A percentile compares a stretch with the other conserved stretches of the same genome.
Conservation (phyloP, 2,329 filamentous ascomycete genomes). For the Sporothrix luriei region DNA sequence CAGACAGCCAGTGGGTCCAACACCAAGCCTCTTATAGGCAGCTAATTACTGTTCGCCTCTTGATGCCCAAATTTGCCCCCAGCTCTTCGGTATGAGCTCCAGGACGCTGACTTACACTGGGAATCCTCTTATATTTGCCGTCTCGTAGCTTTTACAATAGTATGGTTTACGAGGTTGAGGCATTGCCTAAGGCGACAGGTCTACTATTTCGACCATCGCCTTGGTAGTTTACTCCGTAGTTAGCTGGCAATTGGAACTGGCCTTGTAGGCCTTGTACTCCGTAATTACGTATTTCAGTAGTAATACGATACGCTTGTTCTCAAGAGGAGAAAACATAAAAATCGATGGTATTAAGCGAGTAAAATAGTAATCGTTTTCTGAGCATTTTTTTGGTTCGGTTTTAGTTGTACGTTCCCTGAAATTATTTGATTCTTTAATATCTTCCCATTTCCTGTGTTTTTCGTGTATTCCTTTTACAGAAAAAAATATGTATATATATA, state of each 20-base stretch:
- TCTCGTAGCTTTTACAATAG: not conserved
- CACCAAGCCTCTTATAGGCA: too few species aligned
- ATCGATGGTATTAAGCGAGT: not conserved
- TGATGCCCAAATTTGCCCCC: conserved; percentile 10
- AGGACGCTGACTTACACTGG: not conserved
- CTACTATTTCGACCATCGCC: not conserved
- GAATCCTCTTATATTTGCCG: not conserved
- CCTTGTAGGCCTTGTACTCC: too few species aligned
- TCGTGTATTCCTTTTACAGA: too few species aligned
- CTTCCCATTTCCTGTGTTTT: too few species aligned
- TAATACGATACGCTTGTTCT: not conserved
- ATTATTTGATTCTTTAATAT: too few species aligned
- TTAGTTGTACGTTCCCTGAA: too few species aligned
- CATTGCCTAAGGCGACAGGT: not conserved
- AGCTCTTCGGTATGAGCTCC: not conserved
- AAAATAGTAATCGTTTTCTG: too few species aligned
- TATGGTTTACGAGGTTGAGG: not conserved
- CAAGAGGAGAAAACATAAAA: not conserved
- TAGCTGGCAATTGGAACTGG: not conserved
- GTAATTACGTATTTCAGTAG: not conserved
- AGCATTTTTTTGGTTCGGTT: too few species aligned
- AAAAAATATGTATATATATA: too few species aligned
- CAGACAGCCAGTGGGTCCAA: too few species aligned
- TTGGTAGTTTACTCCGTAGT: not conserved
- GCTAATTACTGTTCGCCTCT: not conserved